Base-by-base conservation (phyloP, 306 rosid genomes). In the Castanea crenata region DNA sequence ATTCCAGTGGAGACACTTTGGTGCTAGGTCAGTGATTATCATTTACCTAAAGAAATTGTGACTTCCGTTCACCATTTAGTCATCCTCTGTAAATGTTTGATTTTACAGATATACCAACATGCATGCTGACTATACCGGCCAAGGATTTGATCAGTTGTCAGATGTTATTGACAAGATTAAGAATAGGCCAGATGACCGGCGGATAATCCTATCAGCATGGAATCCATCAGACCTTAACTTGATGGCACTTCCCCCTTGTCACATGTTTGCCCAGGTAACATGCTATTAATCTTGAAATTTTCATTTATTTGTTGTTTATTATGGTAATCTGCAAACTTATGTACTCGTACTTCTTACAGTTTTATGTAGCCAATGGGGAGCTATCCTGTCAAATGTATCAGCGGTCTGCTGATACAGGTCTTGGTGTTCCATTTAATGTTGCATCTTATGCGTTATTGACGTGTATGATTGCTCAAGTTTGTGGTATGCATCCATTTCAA, bases 321-420 rank as follows among this genome's bases (percentile, higher is more conserved):
- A 27, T 68, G 6, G 46, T 4, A 35, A 55, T 11, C 25, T 32
- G 7, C 29, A 71, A 58, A n/a, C 21, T 55, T 18, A 6, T 25
- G 69, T 25, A 13, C 5, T 57, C 6, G 21, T 44, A 18, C 5
- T 10, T 21, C 4, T 73, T 61, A 52, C 78, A 71, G 85, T 77
- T 82, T 6, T 21, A 68, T 63, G 72, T 55, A 59, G 86, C 76
- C 69, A 83, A 82, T 56, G 82, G 82, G 59, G 86, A 78, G 71
- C 64, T 78, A 29, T 77, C 78, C 29, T 77, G 81, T 63, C 81
- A 82, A 55, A 55, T 78, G 78, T 76, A 71, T 65, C 78, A 77
- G 69, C 74, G 27, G 56, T 82, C 75, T 55, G 75, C 65, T 25
- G 79, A 82, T 64, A 73, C 78, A 63, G 74, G 64, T 44, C 61